Evolutionary conservation across 805 yeast species (phyloP), one percentile per base, ranked within the genome.

Genomic region (Pichia exigua): DNA sequence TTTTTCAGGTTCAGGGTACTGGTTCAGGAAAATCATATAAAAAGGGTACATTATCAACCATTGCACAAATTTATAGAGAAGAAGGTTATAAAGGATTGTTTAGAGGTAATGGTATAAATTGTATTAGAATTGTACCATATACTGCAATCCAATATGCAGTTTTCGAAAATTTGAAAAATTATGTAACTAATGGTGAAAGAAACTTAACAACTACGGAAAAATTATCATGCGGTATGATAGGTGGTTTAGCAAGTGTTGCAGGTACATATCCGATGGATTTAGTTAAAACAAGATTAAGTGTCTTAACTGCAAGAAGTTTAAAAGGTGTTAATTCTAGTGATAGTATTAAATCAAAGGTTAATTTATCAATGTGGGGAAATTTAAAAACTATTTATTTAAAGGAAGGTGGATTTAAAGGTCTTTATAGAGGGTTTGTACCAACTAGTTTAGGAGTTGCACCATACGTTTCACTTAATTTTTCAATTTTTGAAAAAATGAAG

Each of bases 371-470:
- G 60, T 65, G 75, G 66, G 68, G 72, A 12, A 76, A 89, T 2
- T 64, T 87, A 51, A 60, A 56, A 38, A 69, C 73, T 18, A 88
- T 90, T 21, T 87, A 86, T 67, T 61, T 59, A 17, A 76, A 74
- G 17, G 99, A 92, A 68, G 98, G 98, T 39, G 96, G 97, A 0
- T 24, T 88, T 10, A 54, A 63, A 2, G 95, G 90, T 0, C 71
- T 92, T 17, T 92, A 87, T 64, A 74, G 91, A 48, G 99, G 99
- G 3, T 73, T 91, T 13, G 72, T 83, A 55, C 96, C 98, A n/a
- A 92, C 98, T 0, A 81, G 91, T 1, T 69, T 87, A 52, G 97
- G 98, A 1, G 97, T 94, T 21, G 97, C 96, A 1, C 97, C 98
- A 1, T 94, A 91, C 63, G 97, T 89, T 32, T 96, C 96, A 4